phyloP scores from a whole-genome alignment of 1,284 basidiomycete species.

The Marasmius oreades region DNA sequence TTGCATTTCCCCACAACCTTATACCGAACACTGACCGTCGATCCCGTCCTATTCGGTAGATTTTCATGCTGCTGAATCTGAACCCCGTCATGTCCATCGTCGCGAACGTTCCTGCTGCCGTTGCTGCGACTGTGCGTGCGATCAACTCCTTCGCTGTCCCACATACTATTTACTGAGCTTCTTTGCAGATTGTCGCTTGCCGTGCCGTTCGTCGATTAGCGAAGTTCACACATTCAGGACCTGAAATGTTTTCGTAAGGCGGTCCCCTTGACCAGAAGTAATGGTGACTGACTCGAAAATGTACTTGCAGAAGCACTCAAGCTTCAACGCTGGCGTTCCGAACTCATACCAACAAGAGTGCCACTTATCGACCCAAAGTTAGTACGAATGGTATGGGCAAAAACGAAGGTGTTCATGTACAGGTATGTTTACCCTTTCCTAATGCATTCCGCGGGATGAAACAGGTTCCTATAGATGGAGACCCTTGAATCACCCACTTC shows the following conservation, averaged over 20 bases:
- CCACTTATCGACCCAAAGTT: conserved; percentile 27
- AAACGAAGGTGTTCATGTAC: conserved; percentile 41
- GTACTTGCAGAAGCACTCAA: conserved; percentile 29
- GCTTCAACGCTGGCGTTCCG: conserved; percentile 43
- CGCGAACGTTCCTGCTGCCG: conserved; percentile 69
- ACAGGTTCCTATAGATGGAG: conserved; percentile 41
- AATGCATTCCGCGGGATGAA: background rate
- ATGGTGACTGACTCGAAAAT: conserved; percentile 1
- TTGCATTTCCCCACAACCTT: background rate
- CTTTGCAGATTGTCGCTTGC: conserved; percentile 61
- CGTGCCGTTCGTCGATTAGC: conserved; percentile 64
- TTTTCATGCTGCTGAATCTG: conserved; percentile 68
- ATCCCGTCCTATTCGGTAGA: conserved; percentile 27
- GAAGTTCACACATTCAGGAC: conserved; percentile 48
- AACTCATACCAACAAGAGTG: conserved; percentile 17
- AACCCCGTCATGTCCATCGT: conserved; percentile 76
- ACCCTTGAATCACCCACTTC: conserved; percentile 39
- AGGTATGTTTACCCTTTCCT: conserved; percentile 25
- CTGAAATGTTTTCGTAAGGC: conserved; percentile 55
- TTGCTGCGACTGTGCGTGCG: conserved; percentile 51
- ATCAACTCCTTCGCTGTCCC: background rate
- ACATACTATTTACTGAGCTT: background rate
- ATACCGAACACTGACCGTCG: background rate
- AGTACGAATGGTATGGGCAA: conserved; percentile 27
- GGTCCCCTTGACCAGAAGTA: background rate